Percentiles rank a stretch among this genome's conserved stretches.
Conservation (phyloP, 1,284 basidiomycete genomes). For the Cerioporus squamosus region DNA sequence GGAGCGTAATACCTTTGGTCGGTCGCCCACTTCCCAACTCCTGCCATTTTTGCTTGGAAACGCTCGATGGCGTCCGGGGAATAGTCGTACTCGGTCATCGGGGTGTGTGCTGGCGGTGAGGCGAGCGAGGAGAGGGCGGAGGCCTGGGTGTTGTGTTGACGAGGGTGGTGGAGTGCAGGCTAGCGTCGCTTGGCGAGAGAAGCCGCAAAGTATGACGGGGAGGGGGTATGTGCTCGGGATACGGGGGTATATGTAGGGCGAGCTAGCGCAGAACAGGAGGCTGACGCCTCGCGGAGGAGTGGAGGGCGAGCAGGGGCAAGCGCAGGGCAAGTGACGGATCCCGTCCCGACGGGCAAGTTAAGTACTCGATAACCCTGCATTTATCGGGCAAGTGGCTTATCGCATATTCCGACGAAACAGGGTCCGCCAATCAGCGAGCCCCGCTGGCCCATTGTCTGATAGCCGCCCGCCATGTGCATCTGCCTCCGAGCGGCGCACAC, state of each 20-base stretch:
- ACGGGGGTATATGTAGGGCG: too few species aligned
- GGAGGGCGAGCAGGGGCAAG: constrained; percentile 9
- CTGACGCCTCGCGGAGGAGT: constrained; percentile 23
- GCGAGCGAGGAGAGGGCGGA: not conserved
- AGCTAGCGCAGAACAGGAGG: constrained; percentile 12
- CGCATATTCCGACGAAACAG: too few species aligned
- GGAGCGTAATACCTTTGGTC: constrained; percentile 28
- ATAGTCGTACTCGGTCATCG: constrained; percentile 61
- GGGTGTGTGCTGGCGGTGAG: not conserved
- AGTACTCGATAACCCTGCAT: not conserved
- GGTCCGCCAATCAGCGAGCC: not conserved
- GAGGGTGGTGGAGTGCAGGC: not conserved
- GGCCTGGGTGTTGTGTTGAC: not conserved
- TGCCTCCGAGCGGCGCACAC: too few species aligned
- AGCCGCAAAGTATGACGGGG: constrained; percentile 12
- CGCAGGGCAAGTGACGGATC: constrained; percentile 1
- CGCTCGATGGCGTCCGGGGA: constrained; percentile 54
- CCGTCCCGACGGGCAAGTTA: constrained; percentile 3
- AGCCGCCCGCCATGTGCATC: not conserved
- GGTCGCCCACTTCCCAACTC: constrained; percentile 49
- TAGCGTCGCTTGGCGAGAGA: constrained; percentile 9
- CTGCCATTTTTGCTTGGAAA: constrained; percentile 44
- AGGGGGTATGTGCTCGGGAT: constrained; percentile 23
- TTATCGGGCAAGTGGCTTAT: not conserved
- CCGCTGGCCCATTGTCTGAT: not conserved